These are phyloP conservation scores for Dendrocalamus latiflorus DNA, from an alignment of 202 grass and related monocot genomes.

Conservation along the genomic window DNA sequence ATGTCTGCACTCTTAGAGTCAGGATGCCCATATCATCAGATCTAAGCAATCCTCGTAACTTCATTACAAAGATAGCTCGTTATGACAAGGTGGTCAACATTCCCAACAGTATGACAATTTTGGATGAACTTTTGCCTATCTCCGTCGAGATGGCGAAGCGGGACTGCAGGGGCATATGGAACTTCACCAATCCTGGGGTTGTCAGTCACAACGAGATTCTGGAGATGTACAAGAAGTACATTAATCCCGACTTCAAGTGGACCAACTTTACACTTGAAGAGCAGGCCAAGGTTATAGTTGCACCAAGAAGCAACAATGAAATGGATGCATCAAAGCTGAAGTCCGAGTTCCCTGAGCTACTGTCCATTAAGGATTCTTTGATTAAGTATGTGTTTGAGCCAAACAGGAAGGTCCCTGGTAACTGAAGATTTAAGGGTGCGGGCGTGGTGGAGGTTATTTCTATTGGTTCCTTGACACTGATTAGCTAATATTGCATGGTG, in stretches of 20 bases:
- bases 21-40: constrained; percentile 84
- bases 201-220: constrained; percentile 84
- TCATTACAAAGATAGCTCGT: constrained; percentile 68
- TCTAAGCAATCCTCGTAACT: constrained; percentile 70
- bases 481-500: background rate
- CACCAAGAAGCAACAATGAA: constrained; percentile 72
- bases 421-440: background rate
- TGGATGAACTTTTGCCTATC: constrained; percentile 71
- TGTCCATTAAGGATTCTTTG: constrained; percentile 61
- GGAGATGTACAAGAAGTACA: constrained; percentile 82
- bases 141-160: constrained; percentile 78
- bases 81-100: constrained; percentile 84
- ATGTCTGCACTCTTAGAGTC: constrained; percentile 71
- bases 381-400: constrained; percentile 79
- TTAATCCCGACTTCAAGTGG: constrained; percentile 59
- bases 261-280: constrained; percentile 71
- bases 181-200: constrained; percentile 81
- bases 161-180: constrained; percentile 69
- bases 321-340: constrained; percentile 61
- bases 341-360: constrained; percentile 55
- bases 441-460: background rate
- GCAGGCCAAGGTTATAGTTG: constrained; percentile 77
- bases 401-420: constrained; percentile 52
- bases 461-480: background rate
- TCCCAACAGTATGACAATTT: constrained; percentile 75